Evolutionary conservation across 169 alveolate genomes (phyloP).

Genomic region (Plasmodium sp.): DNA sequence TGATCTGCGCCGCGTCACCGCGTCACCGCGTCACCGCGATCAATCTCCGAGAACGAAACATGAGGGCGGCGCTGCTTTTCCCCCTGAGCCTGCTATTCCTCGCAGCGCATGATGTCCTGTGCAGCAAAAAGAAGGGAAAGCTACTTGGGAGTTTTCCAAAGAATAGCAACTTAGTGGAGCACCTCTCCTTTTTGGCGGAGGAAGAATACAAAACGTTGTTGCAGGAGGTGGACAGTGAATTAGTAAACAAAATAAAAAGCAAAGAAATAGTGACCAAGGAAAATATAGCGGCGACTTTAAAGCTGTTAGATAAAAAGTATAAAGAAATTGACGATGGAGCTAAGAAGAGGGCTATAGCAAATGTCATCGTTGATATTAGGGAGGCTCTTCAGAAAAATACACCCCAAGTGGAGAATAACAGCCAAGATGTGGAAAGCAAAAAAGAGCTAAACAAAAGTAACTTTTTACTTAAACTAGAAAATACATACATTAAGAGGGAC

Average conservation of each 20-base stretch:
- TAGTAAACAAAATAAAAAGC: neutral
- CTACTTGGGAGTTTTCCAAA: slow-evolving; percentile 1
- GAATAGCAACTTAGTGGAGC: neutral
- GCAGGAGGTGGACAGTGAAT: neutral
- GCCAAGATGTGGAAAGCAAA: slow-evolving; percentile 2
- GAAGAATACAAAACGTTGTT: slow-evolving; percentile 5
- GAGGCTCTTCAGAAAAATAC: slow-evolving; percentile 6
- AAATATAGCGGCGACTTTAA: slow-evolving; percentile 6
- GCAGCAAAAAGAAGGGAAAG: slow-evolving; percentile 25
- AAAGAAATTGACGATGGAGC: slow-evolving; percentile 6
- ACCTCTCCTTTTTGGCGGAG: slow-evolving; percentile 5
- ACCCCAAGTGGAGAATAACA: neutral
- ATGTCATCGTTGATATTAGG: slow-evolving; percentile 16
- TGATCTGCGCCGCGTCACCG: neutral
- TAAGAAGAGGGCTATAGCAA: slow-evolving; percentile 14
- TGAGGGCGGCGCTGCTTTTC: slow-evolving; percentile 11
- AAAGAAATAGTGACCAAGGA: slow-evolving; percentile 37
- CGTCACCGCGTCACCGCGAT: neutral
- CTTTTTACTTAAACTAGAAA: slow-evolving; percentile 50
- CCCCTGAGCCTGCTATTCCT: slow-evolving; percentile 18
- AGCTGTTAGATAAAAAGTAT: slow-evolving; percentile 14
- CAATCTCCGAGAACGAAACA: slow-evolving; percentile 1
- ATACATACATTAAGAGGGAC: slow-evolving; percentile 38
- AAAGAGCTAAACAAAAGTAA: slow-evolving; percentile 9
- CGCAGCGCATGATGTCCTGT: slow-evolving; percentile 11